phyloP scores from a whole-genome alignment of 768 basidiomycete species.

The Panaeolus cyanescens region DNA sequence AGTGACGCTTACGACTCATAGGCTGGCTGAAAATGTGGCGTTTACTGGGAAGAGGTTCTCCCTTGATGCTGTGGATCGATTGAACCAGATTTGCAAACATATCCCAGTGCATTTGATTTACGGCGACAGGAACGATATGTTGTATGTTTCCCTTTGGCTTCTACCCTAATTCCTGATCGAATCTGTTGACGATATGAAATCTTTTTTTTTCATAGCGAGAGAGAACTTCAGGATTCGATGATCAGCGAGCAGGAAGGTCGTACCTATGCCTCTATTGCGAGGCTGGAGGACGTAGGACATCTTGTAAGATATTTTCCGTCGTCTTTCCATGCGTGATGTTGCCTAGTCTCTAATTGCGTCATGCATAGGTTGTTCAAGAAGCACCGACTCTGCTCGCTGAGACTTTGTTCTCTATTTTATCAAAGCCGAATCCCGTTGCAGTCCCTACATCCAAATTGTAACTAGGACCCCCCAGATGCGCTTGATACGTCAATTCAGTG shows the following conservation, averaged over 20 bases:
- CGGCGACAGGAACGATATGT: constrained; percentile 31
- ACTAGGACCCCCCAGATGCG: not conserved
- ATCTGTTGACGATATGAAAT: too few relatives aligned
- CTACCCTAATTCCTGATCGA: not conserved
- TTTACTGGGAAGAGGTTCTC: constrained; percentile 24
- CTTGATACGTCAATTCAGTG: too few relatives aligned
- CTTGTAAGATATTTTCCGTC: constrained; percentile 23
- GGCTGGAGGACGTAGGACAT: constrained; percentile 30
- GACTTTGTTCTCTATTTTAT: constrained; percentile 20
- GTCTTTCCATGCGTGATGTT: not conserved
- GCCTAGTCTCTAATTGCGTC: not conserved
- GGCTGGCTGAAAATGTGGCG: constrained; percentile 24
- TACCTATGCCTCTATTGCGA: constrained; percentile 25
- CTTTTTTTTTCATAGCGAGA: constrained; percentile 12
- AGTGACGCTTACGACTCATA: constrained; percentile 27
- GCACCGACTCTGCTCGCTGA: constrained; percentile 26
- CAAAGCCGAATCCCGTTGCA: not conserved
- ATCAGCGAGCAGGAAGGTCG: constrained; percentile 26
- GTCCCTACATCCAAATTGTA: not conserved
- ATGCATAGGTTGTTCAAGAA: constrained; percentile 24
- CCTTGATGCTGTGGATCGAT: constrained; percentile 24
- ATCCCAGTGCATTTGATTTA: constrained; percentile 31
- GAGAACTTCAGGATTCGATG: constrained; percentile 26
- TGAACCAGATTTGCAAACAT: constrained; percentile 27
- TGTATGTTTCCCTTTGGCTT: constrained; percentile 20